Conservation (phyloP, 352 stramenopile genomes). For the Pythium sp. region DNA sequence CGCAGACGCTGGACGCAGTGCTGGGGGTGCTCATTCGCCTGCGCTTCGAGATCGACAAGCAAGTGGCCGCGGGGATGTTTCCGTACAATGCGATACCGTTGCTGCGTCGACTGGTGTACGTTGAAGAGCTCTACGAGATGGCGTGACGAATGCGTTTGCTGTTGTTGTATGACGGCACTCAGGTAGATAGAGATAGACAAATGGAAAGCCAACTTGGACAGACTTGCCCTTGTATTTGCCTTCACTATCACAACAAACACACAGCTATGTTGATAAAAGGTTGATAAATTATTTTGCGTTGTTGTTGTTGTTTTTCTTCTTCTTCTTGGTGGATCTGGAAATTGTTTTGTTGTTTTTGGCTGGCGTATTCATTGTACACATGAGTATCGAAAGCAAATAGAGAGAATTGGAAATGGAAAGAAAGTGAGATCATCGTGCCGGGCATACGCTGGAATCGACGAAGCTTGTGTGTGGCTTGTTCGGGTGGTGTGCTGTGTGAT, state of each 20-base stretch:
- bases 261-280: not conserved
- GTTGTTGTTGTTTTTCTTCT: not conserved
- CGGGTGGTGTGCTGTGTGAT: not conserved
- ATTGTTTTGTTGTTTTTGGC: not conserved
- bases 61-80: conserved; percentile 40
- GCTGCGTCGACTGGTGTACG: conserved; percentile 37
- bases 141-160: not conserved
- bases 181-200: too few species aligned
- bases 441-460: too few species aligned
- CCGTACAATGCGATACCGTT: conserved; percentile 50
- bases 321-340: not conserved
- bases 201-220: too few species aligned
- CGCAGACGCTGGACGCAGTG: conserved; percentile 28
- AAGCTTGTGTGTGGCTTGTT: not conserved
- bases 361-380: not conserved
- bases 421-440: not conserved
- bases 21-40: conserved; percentile 61
- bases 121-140: conserved; percentile 58
- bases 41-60: conserved; percentile 55
- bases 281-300: not conserved
- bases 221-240: not conserved
- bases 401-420: not conserved
- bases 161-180: too few species aligned
- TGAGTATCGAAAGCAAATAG: not conserved
- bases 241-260: not conserved